Conservation (phyloP, 1,284 basidiomycete genomes). For the Ganoderma resinaceum region DNA sequence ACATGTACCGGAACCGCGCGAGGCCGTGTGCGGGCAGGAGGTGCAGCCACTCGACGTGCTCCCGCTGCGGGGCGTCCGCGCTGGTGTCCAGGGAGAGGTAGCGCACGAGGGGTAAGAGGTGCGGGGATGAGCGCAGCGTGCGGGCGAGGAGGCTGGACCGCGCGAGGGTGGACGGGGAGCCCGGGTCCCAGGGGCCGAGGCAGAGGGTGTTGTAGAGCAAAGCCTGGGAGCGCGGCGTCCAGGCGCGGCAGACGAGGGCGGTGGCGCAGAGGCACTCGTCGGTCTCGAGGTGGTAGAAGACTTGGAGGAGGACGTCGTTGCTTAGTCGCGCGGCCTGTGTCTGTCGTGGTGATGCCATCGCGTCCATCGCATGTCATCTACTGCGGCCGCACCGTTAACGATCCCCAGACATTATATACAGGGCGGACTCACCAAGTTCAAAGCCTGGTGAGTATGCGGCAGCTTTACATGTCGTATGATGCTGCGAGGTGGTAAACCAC, state of each 20-base stretch:
- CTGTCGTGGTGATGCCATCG: neutral
- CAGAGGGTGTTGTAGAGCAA: neutral
- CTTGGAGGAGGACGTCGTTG: neutral
- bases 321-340: neutral
- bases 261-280: neutral
- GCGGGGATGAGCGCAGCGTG: neutral
- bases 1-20: conserved; percentile 10
- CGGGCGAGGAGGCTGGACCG: neutral
- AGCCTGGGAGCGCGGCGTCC: neutral
- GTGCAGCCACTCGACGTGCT: conserved; percentile 9
- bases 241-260: neutral
- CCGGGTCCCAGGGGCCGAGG: neutral
- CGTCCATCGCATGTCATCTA: neutral
- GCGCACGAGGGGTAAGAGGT: neutral
- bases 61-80: neutral
- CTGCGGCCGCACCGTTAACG: neutral
- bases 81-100: neutral
- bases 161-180: neutral
- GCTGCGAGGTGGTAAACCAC: neutral
- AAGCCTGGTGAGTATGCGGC: too few species aligned
- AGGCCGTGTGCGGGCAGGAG: neutral
- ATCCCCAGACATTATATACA: too few species aligned
- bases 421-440: too few species aligned
- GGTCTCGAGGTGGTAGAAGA: neutral
- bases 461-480: neutral